Conservation (phyloP, 768 basidiomycete genomes). For the Galerina sulciceps region DNA sequence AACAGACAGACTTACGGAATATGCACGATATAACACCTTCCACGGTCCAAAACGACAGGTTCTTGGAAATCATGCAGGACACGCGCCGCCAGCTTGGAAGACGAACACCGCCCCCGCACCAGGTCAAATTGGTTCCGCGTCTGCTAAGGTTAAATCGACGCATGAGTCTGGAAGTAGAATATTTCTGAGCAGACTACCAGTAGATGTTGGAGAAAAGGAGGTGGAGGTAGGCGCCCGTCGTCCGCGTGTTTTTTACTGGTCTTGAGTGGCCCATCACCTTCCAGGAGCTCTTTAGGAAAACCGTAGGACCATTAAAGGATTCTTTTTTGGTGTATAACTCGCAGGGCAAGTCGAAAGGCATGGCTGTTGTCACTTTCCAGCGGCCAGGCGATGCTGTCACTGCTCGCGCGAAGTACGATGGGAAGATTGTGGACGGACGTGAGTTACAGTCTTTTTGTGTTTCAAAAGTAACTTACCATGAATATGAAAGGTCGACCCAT, state of each 20-base stretch:
- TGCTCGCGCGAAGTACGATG: constrained; percentile 73
- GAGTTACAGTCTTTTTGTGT: constrained; percentile 26
- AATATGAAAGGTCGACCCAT: constrained; percentile 60
- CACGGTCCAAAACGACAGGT: constrained; percentile 59
- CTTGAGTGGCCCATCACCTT: background rate
- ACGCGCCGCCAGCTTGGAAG: constrained; percentile 67
- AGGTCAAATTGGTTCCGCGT: constrained; percentile 14
- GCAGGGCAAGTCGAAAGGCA: constrained; percentile 76
- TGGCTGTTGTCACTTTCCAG: constrained; percentile 76
- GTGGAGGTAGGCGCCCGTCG: constrained; percentile 54
- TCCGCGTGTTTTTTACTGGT: background rate
- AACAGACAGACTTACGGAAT: constrained; percentile 1
- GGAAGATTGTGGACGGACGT: constrained; percentile 75
- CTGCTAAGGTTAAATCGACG: constrained; percentile 35
- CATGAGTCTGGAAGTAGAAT: constrained; percentile 64
- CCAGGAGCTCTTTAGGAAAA: constrained; percentile 78
- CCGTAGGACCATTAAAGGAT: constrained; percentile 75
- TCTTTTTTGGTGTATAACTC: constrained; percentile 76
- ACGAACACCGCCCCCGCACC: constrained; percentile 27
- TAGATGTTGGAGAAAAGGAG: constrained; percentile 71
- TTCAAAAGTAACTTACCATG: background rate
- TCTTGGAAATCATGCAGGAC: constrained; percentile 60
- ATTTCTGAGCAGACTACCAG: constrained; percentile 64
- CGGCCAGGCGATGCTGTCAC: constrained; percentile 63
- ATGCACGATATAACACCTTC: constrained; percentile 47